Conservation (phyloP, 139 green algal species). For the Raphidocelis subcapitata region DNA sequence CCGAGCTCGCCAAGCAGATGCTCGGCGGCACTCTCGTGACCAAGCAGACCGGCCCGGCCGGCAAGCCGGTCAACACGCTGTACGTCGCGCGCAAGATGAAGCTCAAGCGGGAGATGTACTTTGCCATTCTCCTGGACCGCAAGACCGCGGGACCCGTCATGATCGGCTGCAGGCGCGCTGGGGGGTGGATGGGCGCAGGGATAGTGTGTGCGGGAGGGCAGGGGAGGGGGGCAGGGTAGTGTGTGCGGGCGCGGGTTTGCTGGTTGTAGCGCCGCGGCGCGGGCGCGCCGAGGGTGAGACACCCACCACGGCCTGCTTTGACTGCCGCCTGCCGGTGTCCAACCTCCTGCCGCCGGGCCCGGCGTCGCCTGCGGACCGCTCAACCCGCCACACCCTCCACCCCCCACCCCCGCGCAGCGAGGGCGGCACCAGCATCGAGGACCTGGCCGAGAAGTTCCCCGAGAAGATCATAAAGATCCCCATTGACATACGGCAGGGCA, state of each 20-base stretch:
- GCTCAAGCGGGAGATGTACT: slow-evolving; percentile 97
- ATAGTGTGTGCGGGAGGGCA: too few relatives aligned
- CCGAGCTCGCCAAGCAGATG: slow-evolving; percentile 79
- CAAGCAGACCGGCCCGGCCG: slow-evolving; percentile 86
- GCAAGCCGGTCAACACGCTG: slow-evolving; percentile 97
- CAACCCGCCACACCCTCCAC: background rate
- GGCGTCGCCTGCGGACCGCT: too few relatives aligned
- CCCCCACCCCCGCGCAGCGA: slow-evolving; percentile 18
- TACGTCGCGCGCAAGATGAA: slow-evolving; percentile 93
- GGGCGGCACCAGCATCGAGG: slow-evolving; percentile 96
- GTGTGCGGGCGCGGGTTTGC: too few relatives aligned
- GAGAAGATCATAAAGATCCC: slow-evolving; percentile 98
- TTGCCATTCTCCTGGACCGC: slow-evolving; percentile 96
- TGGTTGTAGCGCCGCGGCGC: too few relatives aligned
- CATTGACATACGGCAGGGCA: slow-evolving; percentile 83
- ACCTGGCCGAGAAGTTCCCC: slow-evolving; percentile 96
- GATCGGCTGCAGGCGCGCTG: slow-evolving; percentile 73
- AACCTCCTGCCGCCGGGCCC: too few relatives aligned
- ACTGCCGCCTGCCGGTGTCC: too few relatives aligned
- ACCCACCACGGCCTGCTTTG: too few relatives aligned
- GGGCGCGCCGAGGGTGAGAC: too few relatives aligned
- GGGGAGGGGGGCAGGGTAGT: slow-evolving; percentile 58
- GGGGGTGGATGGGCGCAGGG: too few relatives aligned
- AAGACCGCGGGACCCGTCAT: slow-evolving; percentile 73
- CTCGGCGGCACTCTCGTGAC: slow-evolving; percentile 90